Evolutionary conservation across 768 basidiomycete species (phyloP).

Genomic region (Auriculariales sp.): DNA sequence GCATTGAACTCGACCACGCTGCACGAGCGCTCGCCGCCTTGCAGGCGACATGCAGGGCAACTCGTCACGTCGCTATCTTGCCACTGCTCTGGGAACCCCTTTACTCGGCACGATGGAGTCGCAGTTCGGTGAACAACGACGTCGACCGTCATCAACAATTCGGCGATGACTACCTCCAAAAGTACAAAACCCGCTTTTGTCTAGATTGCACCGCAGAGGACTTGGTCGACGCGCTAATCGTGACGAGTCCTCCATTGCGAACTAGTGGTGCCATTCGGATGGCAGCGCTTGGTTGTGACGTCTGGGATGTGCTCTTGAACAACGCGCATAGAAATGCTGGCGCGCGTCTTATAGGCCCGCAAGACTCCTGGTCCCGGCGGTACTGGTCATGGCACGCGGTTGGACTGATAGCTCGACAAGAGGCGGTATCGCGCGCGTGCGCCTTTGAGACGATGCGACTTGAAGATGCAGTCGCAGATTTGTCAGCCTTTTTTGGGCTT

Average conservation of each 20-base stretch:
- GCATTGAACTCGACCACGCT: not conserved
- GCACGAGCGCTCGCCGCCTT: not conserved
- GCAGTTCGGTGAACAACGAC: conserved; percentile 23
- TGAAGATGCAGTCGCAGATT: conserved; percentile 30
- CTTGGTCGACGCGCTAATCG: conserved; percentile 25
- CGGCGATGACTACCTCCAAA: conserved; percentile 3
- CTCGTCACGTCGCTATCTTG: not conserved
- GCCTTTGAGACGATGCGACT: conserved; percentile 16
- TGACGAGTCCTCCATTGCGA: conserved; percentile 14
- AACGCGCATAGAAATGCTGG: not conserved
- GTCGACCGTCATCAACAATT: conserved; percentile 12
- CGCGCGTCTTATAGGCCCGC: not conserved
- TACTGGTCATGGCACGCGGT: conserved; percentile 38
- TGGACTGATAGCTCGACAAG: conserved; percentile 26
- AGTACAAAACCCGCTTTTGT: conserved; percentile 30
- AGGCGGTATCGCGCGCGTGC: conserved; percentile 17
- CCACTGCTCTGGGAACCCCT: conserved; percentile 37
- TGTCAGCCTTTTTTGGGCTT: conserved; percentile 38
- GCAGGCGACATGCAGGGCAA: not conserved
- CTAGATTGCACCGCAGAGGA: conserved; percentile 28
- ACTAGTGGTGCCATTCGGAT: conserved; percentile 24
- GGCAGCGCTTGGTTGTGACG: conserved; percentile 30
- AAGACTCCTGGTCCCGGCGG: conserved; percentile 21
- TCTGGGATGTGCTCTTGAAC: conserved; percentile 28
- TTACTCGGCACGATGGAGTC: conserved; percentile 33